Evolutionary conservation across 805 yeast species (phyloP), one percentile per base, ranked within the genome.

Genomic region (Gaillardinia entomophila): DNA sequence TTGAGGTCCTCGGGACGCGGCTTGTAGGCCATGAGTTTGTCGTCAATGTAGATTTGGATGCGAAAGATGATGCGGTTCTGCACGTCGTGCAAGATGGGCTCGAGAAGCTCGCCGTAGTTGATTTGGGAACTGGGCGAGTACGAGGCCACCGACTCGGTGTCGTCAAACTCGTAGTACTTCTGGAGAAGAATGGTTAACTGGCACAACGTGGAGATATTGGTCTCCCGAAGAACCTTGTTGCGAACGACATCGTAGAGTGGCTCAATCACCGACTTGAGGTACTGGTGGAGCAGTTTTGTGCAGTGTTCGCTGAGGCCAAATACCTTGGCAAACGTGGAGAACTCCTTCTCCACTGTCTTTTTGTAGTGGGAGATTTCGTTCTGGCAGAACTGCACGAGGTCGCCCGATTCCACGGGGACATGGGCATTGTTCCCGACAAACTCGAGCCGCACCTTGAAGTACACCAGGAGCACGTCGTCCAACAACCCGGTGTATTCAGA

Each of bases 1-100:
- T 71, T 69, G 44, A 88, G 69, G 40, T 86, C 95, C 38, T 79
- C 79, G 1, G 77, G 68, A 3, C 73, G 68, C 2, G 94, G 87
- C 38, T 65, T 73, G 48, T 83, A 85, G 22, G 70, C 71, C 12
- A 77, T 72, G 32, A 89, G 74, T 37, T 77, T 77, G 22, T 75
- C 74, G 40, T 83, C 90, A 19, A 86, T 75, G 42, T 72, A 80
- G 6, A 73, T 69, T 51, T 86, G 92, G 10, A 83, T 81, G 43
- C 90, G 68, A 54, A 89, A 84, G 2, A 87, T 80, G 25, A 90
- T 64, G 38, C 96, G 66, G 2, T 85, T 71, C 56, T 90, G 97
- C 0, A 81, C 75, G 46, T 83, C 95, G 35, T 79, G 77, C 16
- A 82, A 54, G 8, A 87, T 73, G 0, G 94, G 89, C 34, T 74